Conservation (phyloP, 345 rosid genomes). For the Sisymbrium altissimum region DNA sequence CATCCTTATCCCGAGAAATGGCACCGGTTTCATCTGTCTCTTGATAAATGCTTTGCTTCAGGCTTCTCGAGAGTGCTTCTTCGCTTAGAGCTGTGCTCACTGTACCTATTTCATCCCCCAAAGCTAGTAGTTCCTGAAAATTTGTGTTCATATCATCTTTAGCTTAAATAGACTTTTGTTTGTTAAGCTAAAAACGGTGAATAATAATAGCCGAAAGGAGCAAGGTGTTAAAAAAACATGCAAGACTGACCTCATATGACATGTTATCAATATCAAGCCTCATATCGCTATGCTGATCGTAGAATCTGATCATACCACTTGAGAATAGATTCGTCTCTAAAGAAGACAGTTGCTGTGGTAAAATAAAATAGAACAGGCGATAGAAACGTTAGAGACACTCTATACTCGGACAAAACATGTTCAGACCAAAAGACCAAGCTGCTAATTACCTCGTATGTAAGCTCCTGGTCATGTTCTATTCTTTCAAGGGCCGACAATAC, state of each 20-base stretch:
- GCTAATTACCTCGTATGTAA: slow-evolving; percentile 61
- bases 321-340: slow-evolving; percentile 73
- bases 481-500: slow-evolving; percentile 82
- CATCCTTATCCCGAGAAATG: slow-evolving; percentile 9
- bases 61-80: slow-evolving; percentile 70
- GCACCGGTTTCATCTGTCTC: slow-evolving; percentile 31
- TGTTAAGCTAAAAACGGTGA: background rate
- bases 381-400: background rate
- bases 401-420: slow-evolving; percentile 17
- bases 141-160: slow-evolving; percentile 4
- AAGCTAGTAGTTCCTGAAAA: slow-evolving; percentile 81
- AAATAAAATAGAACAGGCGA: background rate
- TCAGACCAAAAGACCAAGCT: slow-evolving; percentile 10
- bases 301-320: slow-evolving; percentile 52
- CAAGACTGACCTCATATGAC: slow-evolving; percentile 89
- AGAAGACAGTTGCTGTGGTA: slow-evolving; percentile 76
- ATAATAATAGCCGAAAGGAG: background rate
- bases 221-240: background rate
- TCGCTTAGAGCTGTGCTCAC: slow-evolving; percentile 96
- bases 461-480: slow-evolving; percentile 77
- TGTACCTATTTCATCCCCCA: slow-evolving; percentile 90
- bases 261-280: slow-evolving; percentile 94
- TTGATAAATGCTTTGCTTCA: slow-evolving; percentile 51
- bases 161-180: background rate
- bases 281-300: slow-evolving; percentile 92